Conservation (phyloP, 208 protist genomes). For the Novymonas esmeraldas region DNA sequence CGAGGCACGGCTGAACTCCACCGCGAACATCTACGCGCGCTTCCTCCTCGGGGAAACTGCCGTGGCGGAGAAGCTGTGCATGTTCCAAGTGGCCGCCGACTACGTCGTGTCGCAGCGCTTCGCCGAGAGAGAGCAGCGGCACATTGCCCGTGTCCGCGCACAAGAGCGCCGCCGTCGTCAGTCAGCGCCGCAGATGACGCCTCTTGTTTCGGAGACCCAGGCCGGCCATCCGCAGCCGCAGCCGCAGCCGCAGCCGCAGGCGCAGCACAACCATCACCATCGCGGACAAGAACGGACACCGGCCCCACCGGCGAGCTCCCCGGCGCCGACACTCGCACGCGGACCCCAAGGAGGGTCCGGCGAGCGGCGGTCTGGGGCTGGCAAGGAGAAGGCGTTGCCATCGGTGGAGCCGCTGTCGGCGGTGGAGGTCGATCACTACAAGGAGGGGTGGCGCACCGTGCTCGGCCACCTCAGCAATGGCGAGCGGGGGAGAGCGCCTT, state of each 20-base stretch:
- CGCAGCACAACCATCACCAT: not conserved
- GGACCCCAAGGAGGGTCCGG: not conserved
- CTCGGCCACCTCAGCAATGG: constrained; percentile 10
- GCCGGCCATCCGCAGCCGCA: not conserved
- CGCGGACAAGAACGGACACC: too few species aligned
- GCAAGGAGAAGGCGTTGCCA: not conserved
- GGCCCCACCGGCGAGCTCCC: not conserved
- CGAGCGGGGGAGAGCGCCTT: constrained; percentile 3
- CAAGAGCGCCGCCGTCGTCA: constrained; percentile 13
- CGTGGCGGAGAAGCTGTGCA: constrained; percentile 30
- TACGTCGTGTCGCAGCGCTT: constrained; percentile 48
- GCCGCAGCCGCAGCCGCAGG: not conserved
- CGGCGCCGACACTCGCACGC: not conserved
- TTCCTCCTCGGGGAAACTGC: constrained; percentile 41
- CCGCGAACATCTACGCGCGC: constrained; percentile 51
- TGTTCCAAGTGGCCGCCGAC: constrained; percentile 48
- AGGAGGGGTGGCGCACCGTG: constrained; percentile 9
- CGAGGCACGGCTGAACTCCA: constrained; percentile 47
- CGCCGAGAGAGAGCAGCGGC: constrained; percentile 45
- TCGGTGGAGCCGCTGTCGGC: constrained; percentile 10
- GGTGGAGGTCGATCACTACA: constrained; percentile 7
- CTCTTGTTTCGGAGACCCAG: not conserved
- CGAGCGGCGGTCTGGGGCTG: not conserved
- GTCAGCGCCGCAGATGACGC: constrained; percentile 7
- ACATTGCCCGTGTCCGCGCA: constrained; percentile 10